phyloP scores from a whole-genome alignment of 495 filamentous ascomycete species.

The Annulohypoxylon bovei region DNA sequence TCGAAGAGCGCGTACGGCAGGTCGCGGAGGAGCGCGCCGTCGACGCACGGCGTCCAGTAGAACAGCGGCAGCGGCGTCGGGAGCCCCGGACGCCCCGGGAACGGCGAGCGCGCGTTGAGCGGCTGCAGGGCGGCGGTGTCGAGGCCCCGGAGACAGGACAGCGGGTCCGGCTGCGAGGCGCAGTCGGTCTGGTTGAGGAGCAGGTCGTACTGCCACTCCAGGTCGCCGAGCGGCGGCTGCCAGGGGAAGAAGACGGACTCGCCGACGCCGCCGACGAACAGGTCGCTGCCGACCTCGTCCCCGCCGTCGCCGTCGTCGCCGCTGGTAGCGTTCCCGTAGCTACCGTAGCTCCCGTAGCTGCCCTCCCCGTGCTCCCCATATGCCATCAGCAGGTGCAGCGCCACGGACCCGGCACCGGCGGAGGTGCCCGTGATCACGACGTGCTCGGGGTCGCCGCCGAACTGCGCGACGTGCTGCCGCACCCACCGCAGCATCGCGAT shows the following conservation, averaged over 20 bases:
- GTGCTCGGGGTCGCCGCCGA: conserved; percentile 77
- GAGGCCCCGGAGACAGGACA: conserved; percentile 63
- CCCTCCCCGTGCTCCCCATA: conserved; percentile 52
- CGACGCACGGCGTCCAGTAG: conserved; percentile 69
- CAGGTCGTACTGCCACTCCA: conserved; percentile 57
- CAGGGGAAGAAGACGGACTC: conserved; percentile 59
- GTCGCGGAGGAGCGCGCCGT: conserved; percentile 65
- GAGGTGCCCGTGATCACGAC: conserved; percentile 78
- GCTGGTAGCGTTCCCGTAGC: not conserved
- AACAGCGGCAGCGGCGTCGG: conserved; percentile 56
- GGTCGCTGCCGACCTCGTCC: not conserved
- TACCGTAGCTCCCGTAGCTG: conserved; percentile 14
- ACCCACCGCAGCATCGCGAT: conserved; percentile 74
- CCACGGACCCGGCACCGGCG: conserved; percentile 73
- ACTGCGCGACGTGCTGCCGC: conserved; percentile 70
- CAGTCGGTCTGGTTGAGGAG: conserved; percentile 48
- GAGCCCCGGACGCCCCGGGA: conserved; percentile 55
- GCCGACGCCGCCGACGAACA: conserved; percentile 54
- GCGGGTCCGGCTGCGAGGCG: conserved; percentile 20
- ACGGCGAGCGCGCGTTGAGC: conserved; percentile 58
- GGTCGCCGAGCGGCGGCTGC: conserved; percentile 50
- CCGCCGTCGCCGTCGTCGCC: conserved; percentile 10
- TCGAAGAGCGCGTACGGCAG: conserved; percentile 46
- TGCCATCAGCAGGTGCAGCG: conserved; percentile 69
- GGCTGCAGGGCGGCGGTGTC: conserved; percentile 61